Base-by-base conservation (phyloP, 1,284 basidiomycete species). In the Fomes fomentarius region DNA sequence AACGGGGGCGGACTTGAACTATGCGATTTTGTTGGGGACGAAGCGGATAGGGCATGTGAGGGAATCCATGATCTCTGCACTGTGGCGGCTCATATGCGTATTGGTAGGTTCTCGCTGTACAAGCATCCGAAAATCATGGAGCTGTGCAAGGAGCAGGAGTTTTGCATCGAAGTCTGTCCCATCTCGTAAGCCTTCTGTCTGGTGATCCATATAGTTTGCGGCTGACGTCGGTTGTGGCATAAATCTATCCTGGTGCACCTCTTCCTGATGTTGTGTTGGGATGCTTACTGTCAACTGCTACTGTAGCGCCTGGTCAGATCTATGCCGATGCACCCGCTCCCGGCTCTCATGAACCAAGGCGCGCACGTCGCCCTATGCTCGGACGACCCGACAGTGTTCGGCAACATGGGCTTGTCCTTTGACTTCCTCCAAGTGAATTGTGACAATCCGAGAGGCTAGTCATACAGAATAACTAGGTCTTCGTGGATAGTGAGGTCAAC, bases 11-110 rank as follows among this genome's bases (percentile, higher is more conserved):
- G 91, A 93, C 62, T 68, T 79, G 45, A 93, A 93, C 33, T 91
- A 89, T 64, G 90, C 90, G 2, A 81, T 93, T 39, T 67, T 91
- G 30, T 74, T 92, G 15, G 89, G 85, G 19, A 89, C 90, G 3
- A 89, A 85, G 63, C 80, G 90, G 15, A 91, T 92, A 51, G 90
- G 90, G 0, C 90, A 93, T 70, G 90, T n/a, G n/a, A n/a, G n/a
- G n/a, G n/a, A n/a, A n/a, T n/a, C n/a, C n/a, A n/a, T n/a, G 85
- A 85, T 88, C 35, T 26, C 10, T 12, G 28, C 7, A 30, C 28
- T 30, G 28, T 7, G 6, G 28, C 28, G n/a, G n/a, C 17, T 5
- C 30, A 35, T 19, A 24, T 39, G 24, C n/a, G 45, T 17, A 40
- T 8, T 12, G 10, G 15, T 0, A 89, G 86, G 4, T 90, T 84